Base-by-base conservation (phyloP, 2,329 filamentous ascomycete genomes). In the Emergomyces orientalis region DNA sequence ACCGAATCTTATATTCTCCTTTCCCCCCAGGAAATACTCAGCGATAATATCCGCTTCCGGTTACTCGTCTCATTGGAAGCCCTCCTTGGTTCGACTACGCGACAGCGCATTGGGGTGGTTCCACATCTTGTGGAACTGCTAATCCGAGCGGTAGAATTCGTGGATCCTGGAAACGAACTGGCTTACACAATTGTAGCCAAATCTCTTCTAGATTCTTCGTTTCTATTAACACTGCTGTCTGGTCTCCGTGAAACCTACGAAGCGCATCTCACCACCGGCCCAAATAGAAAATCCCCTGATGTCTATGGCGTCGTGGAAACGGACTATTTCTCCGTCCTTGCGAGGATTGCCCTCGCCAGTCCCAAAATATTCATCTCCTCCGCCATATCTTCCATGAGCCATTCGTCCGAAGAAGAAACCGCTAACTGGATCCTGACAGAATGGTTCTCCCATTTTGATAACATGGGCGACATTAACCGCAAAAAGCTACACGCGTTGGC, bases 271-370 rank as follows among this genome's bases (percentile, higher is more conserved):
- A 90, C 89, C 0, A 89, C 89, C 0, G 93, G 94, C 0, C 92
- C 93, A 0, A 89, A 90, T 70, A 83, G 83, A 32, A 88, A 83
- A 67, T 80, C 84, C 25, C 83, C 86, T 49, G 84, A 85, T 37
- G 83, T 97, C 41, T 88, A 88, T 68, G 85, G 86, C 14, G 82
- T 91, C 13, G 87, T 89, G 0, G 86, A 96, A 71, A 89, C 89
- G 0, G 90, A 96, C 71, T 96, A 96, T 73, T 88, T 96, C 71
- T 84, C 86, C 4, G 86, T 97, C 1, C 81, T 99, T 1, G 87
- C 90, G 1, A 88, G 92, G 1, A 82, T 97, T 19, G 84, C 87
- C 0, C 77, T 96, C 1, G 86, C 87, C 0, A 88, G 88, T 45
- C 90, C 92, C 0, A 76, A 76, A 2, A 78, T 89, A 1, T 88